These are phyloP conservation scores for Podaxis sp. DNA, from an alignment of 768 basidiomycete genomes.

Conservation along the genomic window DNA sequence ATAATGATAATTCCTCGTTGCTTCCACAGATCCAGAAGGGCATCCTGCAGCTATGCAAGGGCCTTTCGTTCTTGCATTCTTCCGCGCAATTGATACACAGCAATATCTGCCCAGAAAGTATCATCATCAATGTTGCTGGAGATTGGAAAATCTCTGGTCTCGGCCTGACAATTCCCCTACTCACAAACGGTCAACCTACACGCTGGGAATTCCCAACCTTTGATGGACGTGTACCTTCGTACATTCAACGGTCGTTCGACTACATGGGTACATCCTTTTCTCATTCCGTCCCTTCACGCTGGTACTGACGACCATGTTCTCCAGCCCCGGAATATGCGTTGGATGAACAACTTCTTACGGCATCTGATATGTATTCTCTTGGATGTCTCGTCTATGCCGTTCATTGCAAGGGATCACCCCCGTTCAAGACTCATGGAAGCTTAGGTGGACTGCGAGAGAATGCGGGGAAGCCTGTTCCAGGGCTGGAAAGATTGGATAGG, in stretches of 20 bases:
- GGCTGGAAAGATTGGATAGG: constrained; percentile 63
- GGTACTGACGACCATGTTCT: background rate
- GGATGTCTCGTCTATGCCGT: constrained; percentile 92
- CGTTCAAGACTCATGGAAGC: constrained; percentile 83
- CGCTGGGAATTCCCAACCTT: constrained; percentile 91
- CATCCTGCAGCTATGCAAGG: constrained; percentile 89
- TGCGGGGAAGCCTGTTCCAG: constrained; percentile 59
- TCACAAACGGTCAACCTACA: constrained; percentile 67
- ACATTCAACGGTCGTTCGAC: constrained; percentile 90
- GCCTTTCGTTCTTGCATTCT: constrained; percentile 85
- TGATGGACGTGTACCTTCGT: constrained; percentile 75
- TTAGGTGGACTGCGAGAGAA: constrained; percentile 69
- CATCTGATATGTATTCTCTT: constrained; percentile 92
- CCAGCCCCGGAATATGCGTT: constrained; percentile 92
- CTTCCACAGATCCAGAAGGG: constrained; percentile 88
- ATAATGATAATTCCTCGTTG: background rate
- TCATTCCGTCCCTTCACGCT: background rate
- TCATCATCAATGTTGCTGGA: constrained; percentile 88
- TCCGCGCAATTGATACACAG: constrained; percentile 92
- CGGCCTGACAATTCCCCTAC: constrained; percentile 80
- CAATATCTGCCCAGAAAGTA: constrained; percentile 83
- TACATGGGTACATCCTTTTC: constrained; percentile 70
- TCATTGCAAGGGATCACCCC: constrained; percentile 83
- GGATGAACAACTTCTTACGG: constrained; percentile 82
- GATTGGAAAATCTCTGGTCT: constrained; percentile 98